Conservation (phyloP, 2,329 filamentous ascomycete species). For the Beauveria bassiana region DNA sequence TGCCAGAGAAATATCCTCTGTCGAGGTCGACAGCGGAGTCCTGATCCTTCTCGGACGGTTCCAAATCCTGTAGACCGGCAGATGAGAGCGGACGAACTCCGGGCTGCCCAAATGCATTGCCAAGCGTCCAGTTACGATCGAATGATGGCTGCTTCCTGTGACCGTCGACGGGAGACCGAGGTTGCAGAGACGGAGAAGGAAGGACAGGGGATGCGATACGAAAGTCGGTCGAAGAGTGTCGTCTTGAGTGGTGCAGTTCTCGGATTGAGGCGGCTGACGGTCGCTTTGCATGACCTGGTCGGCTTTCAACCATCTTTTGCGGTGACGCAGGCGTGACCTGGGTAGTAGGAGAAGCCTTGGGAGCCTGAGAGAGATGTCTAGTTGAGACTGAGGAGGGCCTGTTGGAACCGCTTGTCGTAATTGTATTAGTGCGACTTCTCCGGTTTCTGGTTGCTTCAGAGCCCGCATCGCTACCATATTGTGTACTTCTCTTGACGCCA, state of each 20-base stretch:
- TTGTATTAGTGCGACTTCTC: slow-evolving; percentile 50
- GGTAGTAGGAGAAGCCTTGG: slow-evolving; percentile 37
- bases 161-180: slow-evolving; percentile 31
- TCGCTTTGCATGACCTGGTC: slow-evolving; percentile 44
- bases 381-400: slow-evolving; percentile 39
- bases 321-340: slow-evolving; percentile 33
- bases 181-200: slow-evolving; percentile 33
- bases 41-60: slow-evolving; percentile 32
- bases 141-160: slow-evolving; percentile 64
- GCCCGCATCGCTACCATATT: slow-evolving; percentile 51
- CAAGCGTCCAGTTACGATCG: slow-evolving; percentile 62
- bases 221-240: slow-evolving; percentile 81
- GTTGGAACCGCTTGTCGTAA: slow-evolving; percentile 41
- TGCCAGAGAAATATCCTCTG: slow-evolving; percentile 87
- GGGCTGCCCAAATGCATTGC: slow-evolving; percentile 36
- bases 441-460: slow-evolving; percentile 44
- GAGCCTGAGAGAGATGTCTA: slow-evolving; percentile 45
- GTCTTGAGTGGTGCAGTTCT: slow-evolving; percentile 73
- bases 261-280: slow-evolving; percentile 78
- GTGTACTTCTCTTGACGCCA: slow-evolving; percentile 43
- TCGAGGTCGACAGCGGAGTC: slow-evolving; percentile 60
- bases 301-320: slow-evolving; percentile 33
- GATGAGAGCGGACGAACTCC: slow-evolving; percentile 44
- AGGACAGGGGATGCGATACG: slow-evolving; percentile 29
- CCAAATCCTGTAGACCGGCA: slow-evolving; percentile 40